Conservation (phyloP, 1,284 basidiomycete genomes). For the Ganoderma multipileum region DNA sequence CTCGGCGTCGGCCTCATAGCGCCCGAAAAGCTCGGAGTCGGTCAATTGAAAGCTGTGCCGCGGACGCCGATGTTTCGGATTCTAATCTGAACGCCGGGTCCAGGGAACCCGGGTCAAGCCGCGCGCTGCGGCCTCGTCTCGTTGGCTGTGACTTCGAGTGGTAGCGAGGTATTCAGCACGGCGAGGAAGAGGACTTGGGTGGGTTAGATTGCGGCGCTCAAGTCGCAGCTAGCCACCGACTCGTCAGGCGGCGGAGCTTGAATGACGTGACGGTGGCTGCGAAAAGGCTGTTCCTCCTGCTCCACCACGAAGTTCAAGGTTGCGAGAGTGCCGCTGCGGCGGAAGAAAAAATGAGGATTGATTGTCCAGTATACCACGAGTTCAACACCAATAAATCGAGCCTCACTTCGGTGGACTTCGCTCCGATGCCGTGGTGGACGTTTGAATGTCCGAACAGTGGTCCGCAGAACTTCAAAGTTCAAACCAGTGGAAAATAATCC, state of each 20-base stretch:
- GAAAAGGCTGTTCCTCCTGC: neutral
- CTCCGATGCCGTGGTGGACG: neutral
- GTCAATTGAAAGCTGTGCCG: neutral
- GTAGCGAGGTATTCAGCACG: neutral
- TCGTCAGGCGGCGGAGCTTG: neutral
- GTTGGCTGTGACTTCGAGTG: neutral
- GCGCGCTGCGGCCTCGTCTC: neutral
- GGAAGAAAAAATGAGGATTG: neutral
- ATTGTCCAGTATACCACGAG: neutral
- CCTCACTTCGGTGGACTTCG: neutral
- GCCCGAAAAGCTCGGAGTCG: neutral
- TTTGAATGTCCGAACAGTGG: neutral
- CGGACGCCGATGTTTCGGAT: neutral
- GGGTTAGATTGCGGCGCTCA: neutral
- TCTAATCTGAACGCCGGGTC: neutral
- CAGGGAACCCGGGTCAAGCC: neutral
- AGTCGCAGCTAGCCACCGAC: neutral
- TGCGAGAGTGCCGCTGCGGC: neutral
- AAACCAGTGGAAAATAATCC: neutral
- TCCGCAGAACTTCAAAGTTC: neutral
- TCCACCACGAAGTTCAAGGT: neutral
- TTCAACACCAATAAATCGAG: neutral
- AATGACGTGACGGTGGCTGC: neutral
- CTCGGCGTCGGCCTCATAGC: neutral
- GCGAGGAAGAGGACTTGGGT: neutral